Conservation (phyloP, 208 protist genomes). For the Crithidia acanthocephali region DNA sequence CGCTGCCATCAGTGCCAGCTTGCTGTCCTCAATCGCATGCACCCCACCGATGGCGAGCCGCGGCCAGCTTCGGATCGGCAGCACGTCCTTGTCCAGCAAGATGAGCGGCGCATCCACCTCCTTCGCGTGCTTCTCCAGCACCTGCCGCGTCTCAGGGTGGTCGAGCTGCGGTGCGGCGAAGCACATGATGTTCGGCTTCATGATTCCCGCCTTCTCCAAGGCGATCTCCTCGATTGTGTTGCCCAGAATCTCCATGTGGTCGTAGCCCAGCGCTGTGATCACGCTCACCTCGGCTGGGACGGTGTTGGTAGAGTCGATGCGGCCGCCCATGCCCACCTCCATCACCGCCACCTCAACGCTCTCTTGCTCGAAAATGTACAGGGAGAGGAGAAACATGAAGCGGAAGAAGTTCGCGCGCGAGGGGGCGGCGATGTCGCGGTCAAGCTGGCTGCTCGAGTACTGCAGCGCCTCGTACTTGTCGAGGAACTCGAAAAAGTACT, state of each 20-base stretch:
- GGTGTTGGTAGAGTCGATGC: conserved; percentile 94
- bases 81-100: conserved; percentile 57
- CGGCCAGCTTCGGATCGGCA: conserved; percentile 78
- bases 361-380: conserved; percentile 80
- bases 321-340: conserved; percentile 95
- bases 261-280: conserved; percentile 92
- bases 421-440: conserved; percentile 47
- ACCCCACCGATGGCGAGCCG: conserved; percentile 73
- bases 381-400: conserved; percentile 86
- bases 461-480: conserved; percentile 55
- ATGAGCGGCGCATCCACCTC: conserved; percentile 54
- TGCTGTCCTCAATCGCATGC: conserved; percentile 84
- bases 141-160: conserved; percentile 60
- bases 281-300: conserved; percentile 84
- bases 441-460: conserved; percentile 61
- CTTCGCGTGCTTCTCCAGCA: conserved; percentile 59
- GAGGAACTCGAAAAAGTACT: conserved; percentile 82
- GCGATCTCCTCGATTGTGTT: conserved; percentile 94
- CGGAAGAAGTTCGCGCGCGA: conserved; percentile 77
- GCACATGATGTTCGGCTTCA: conserved; percentile 84
- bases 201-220: conserved; percentile 94
- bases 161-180: conserved; percentile 74
- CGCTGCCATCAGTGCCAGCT: conserved; percentile 79
- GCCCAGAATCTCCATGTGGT: conserved; percentile 95
- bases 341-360: conserved; percentile 92